These are phyloP conservation scores for Didymella pomorum DNA, from an alignment of 2,329 filamentous ascomycete genomes.

Conservation along the genomic window DNA sequence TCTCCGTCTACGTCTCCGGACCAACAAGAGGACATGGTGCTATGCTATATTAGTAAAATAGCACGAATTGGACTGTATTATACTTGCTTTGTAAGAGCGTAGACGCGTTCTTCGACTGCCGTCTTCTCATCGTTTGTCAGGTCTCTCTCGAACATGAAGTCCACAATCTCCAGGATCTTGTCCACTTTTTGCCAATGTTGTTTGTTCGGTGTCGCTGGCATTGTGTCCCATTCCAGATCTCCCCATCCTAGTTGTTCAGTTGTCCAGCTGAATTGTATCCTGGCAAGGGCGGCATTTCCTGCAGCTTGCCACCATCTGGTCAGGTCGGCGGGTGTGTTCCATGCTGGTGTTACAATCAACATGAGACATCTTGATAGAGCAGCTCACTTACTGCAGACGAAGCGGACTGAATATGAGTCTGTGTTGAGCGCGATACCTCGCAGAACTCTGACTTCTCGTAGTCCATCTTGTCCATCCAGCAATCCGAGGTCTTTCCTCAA, in stretches of 20 bases:
- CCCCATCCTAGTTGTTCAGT: background rate
- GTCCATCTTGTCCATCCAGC: background rate
- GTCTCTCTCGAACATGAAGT: background rate
- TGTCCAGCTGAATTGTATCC: background rate
- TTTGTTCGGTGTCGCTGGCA: background rate
- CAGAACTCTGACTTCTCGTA: conserved; percentile 2
- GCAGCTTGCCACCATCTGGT: background rate
- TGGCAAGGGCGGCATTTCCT: background rate
- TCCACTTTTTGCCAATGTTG: conserved; percentile 3
- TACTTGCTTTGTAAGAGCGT: conserved; percentile 9
- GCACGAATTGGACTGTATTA: background rate
- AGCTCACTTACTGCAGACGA: background rate
- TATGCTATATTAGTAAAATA: background rate
- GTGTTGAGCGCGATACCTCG: background rate
- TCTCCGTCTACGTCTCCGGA: conserved; percentile 1
- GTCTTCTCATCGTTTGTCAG: conserved; percentile 1
- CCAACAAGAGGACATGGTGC: conserved; percentile 13
- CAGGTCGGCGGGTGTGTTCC: background rate
- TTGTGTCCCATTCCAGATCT: background rate
- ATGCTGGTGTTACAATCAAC: background rate
- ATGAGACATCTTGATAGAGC: background rate
- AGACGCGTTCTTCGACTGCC: background rate
- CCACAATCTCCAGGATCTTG: conserved; percentile 5
- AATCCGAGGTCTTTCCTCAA: background rate
- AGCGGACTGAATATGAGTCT: background rate